Conservation (phyloP, 2,329 filamentous ascomycete genomes). For the Salinomyces thailandicus region DNA sequence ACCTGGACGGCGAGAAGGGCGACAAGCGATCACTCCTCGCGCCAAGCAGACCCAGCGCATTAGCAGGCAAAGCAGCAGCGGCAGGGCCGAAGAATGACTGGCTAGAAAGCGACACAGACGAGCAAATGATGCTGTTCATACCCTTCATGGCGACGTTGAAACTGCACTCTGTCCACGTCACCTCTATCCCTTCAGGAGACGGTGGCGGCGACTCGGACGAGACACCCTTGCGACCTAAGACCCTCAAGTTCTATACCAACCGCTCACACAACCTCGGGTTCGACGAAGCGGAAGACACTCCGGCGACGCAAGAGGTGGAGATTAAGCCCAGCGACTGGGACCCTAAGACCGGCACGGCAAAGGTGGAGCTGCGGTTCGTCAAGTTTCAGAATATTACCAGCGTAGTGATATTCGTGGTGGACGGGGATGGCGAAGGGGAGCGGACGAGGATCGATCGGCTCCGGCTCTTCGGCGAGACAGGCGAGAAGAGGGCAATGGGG, state of each 20-base stretch:
- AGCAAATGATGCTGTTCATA: constrained; percentile 87
- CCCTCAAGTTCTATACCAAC: constrained; percentile 79
- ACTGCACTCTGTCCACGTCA: constrained; percentile 78
- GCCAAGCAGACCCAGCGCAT: constrained; percentile 51
- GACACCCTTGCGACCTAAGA: constrained; percentile 67
- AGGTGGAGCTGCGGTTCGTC: constrained; percentile 66
- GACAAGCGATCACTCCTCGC: constrained; percentile 65
- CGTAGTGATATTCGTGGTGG: constrained; percentile 76
- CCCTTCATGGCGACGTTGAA: constrained; percentile 84
- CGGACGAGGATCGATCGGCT: constrained; percentile 75
- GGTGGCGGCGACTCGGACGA: constrained; percentile 71
- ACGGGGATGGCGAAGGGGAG: constrained; percentile 69
- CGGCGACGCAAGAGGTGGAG: constrained; percentile 68
- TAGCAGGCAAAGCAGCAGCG: constrained; percentile 38
- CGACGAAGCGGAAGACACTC: constrained; percentile 81
- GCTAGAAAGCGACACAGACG: constrained; percentile 93
- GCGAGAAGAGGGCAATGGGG: constrained; percentile 85
- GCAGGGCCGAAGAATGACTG: constrained; percentile 56
- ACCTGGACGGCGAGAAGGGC: constrained; percentile 68
- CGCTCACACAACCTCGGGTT: constrained; percentile 84
- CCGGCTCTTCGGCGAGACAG: constrained; percentile 73
- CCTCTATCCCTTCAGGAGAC: constrained; percentile 61
- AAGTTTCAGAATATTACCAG: constrained; percentile 94
- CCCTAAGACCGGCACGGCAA: constrained; percentile 39
- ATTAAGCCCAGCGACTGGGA: constrained; percentile 68